phyloP scores from a whole-genome alignment of 2,329 filamentous ascomycete species.

The Verticillium tricorpus region DNA sequence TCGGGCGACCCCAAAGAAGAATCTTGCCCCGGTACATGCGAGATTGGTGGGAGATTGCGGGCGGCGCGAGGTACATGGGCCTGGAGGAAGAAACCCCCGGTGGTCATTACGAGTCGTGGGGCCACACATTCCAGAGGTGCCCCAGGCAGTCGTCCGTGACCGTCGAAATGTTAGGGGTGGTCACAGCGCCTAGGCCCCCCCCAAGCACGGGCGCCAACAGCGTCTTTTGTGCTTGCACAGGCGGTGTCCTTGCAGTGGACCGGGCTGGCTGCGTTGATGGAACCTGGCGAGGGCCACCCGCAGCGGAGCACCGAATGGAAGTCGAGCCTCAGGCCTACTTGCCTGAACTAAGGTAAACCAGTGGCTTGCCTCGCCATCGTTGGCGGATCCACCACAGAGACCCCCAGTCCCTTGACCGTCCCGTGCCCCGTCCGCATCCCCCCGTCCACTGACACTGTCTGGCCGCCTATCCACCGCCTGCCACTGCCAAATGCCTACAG shows the following conservation, averaged over 20 bases:
- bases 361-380: background rate
- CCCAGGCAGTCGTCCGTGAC: background rate
- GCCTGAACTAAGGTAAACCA: background rate
- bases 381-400: background rate
- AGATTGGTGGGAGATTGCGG: constrained; percentile 14
- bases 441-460: background rate
- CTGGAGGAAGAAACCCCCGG: background rate
- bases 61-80: constrained; percentile 9
- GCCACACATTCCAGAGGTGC: background rate
- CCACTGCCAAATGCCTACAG: background rate
- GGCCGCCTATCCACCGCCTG: background rate
- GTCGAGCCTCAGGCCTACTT: background rate
- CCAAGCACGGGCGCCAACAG: background rate
- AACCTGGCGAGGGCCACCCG: background rate
- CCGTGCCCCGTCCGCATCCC: background rate
- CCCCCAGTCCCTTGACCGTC: background rate
- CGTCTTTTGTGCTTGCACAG: background rate
- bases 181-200: background rate
- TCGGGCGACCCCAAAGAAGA: constrained; percentile 9
- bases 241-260: background rate
- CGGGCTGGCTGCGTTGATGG: background rate
- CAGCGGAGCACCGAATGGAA: background rate
- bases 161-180: background rate
- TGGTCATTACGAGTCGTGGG: background rate
- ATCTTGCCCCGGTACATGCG: constrained; percentile 14